phyloP scores from a whole-genome alignment of 2,329 filamentous ascomycete genomes.

The Calycina marina region DNA sequence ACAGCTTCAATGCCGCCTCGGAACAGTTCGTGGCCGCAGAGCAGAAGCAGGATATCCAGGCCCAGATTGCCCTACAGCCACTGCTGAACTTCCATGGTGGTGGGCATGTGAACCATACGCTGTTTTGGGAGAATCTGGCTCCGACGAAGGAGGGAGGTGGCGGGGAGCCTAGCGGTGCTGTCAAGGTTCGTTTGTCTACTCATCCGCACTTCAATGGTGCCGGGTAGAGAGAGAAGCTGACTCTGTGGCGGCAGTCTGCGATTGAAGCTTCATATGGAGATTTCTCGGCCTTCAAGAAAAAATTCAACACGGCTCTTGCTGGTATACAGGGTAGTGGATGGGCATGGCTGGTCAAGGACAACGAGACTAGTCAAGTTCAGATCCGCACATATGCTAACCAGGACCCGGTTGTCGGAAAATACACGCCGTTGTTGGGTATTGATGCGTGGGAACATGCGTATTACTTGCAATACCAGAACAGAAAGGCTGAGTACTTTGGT shows the following conservation, averaged over 20 bases:
- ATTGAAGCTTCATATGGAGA: constrained; percentile 31
- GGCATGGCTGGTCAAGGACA: constrained; percentile 42
- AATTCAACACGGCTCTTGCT: constrained; percentile 42
- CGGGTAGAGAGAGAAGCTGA: too few relatives aligned
- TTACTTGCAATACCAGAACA: constrained; percentile 93
- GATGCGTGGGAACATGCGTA: constrained; percentile 97
- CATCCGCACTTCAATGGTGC: too few relatives aligned
- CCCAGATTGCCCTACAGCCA: constrained; percentile 39
- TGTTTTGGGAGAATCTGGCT: constrained; percentile 58
- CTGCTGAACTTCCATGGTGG: constrained; percentile 53
- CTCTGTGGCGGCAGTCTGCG: constrained; percentile 13
- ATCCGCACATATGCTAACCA: constrained; percentile 71
- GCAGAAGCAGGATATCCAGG: constrained; percentile 34
- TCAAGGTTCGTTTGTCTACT: constrained; percentile 22
- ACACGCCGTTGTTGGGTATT: constrained; percentile 70
- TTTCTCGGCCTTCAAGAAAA: constrained; percentile 38
- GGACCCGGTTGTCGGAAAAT: constrained; percentile 75
- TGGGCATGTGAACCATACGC: constrained; percentile 51
- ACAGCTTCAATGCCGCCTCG: constrained; percentile 67
- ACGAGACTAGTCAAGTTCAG: constrained; percentile 36
- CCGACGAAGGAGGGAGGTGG: constrained; percentile 52
- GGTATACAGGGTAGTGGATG: constrained; percentile 46
- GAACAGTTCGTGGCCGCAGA: constrained; percentile 52
- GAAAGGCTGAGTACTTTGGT: constrained; percentile 90
- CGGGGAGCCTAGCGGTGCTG: constrained; percentile 36